These are phyloP conservation scores for Mrakia hoshinonis DNA, from an alignment of 768 basidiomycete genomes.

Conservation along the genomic window DNA sequence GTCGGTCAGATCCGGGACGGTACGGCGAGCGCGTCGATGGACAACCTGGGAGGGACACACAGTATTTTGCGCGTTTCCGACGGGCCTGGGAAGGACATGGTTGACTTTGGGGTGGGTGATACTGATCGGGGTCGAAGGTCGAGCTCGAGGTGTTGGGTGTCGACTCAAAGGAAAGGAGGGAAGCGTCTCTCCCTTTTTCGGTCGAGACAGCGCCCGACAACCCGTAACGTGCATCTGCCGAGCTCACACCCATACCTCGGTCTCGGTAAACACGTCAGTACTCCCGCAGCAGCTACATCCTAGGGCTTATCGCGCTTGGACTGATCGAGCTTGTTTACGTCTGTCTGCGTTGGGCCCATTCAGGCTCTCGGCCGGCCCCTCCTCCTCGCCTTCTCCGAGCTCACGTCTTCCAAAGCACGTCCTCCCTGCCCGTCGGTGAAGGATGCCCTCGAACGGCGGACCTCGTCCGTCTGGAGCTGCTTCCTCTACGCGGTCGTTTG, in stretches of 20 bases:
- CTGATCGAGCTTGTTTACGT: no score
- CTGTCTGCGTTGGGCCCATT: no score
- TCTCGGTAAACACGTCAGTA: background rate
- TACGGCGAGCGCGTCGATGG: no score
- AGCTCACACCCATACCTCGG: background rate
- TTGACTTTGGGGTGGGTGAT: no score
- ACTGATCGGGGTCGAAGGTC: no score
- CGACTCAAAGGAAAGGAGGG: background rate
- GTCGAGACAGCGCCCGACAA: background rate
- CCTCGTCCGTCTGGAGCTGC: background rate
- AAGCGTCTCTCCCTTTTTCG: background rate
- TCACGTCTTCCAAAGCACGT: background rate
- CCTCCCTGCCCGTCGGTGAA: background rate
- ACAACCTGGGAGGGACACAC: background rate
- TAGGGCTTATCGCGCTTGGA: no score
- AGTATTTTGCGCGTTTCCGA: background rate
- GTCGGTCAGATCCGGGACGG: no score
- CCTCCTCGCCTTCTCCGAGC: no score
- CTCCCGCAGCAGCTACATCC: background rate
- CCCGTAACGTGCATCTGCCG: background rate
- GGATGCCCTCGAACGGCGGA: background rate
- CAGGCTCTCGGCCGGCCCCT: no score
- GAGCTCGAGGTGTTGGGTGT: no score
- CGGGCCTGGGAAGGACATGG: background rate
- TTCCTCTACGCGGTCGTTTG: background rate